A percentile compares a stretch with the other conserved stretches of the same genome.
phyloP scores from a whole-genome alignment of 345 rosid species.

The Melastoma malabathricum region DNA sequence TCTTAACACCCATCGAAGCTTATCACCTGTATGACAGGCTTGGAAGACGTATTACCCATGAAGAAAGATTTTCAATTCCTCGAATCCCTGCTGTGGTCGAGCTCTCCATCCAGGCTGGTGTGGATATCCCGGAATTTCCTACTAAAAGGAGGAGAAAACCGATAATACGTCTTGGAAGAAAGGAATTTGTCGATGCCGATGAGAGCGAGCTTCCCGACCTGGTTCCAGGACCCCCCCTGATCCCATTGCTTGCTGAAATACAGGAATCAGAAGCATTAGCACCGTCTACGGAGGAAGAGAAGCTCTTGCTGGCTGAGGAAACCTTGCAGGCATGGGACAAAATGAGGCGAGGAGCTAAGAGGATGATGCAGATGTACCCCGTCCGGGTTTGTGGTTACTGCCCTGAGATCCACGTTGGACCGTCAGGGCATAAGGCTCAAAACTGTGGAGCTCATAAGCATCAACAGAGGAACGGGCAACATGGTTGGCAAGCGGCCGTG shows the following conservation, averaged over 20 bases:
- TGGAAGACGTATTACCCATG: slow-evolving; percentile 65
- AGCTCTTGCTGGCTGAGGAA: slow-evolving; percentile 50
- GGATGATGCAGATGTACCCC: slow-evolving; percentile 67
- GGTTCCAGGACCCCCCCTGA: slow-evolving; percentile 33
- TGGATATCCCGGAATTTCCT: slow-evolving; percentile 55
- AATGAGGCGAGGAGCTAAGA: slow-evolving; percentile 72
- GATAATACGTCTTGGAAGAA: slow-evolving; percentile 57
- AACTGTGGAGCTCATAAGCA: slow-evolving; percentile 93
- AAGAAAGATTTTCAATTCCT: slow-evolving; percentile 65
- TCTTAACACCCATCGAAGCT: slow-evolving; percentile 52
- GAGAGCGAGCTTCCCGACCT: slow-evolving; percentile 83
- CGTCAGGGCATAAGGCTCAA: slow-evolving; percentile 85
- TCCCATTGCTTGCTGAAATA: slow-evolving; percentile 44
- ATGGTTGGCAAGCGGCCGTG: slow-evolving; percentile 89
- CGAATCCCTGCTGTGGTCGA: slow-evolving; percentile 71
- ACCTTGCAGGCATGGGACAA: slow-evolving; percentile 65
- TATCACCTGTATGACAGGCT: slow-evolving; percentile 78
- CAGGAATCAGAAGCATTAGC: slow-evolving; percentile 39
- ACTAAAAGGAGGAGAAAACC: slow-evolving; percentile 86
- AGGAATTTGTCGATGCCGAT: slow-evolving; percentile 79
- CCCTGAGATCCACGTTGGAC: slow-evolving; percentile 86
- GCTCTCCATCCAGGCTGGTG: slow-evolving; percentile 92
- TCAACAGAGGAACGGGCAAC: slow-evolving; percentile 92
- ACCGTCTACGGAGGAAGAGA: slow-evolving; percentile 50
- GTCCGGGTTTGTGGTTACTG: slow-evolving; percentile 96